Evolutionary conservation across 768 basidiomycete genomes (phyloP).

Genomic region (Cantharellus anzutake): DNA sequence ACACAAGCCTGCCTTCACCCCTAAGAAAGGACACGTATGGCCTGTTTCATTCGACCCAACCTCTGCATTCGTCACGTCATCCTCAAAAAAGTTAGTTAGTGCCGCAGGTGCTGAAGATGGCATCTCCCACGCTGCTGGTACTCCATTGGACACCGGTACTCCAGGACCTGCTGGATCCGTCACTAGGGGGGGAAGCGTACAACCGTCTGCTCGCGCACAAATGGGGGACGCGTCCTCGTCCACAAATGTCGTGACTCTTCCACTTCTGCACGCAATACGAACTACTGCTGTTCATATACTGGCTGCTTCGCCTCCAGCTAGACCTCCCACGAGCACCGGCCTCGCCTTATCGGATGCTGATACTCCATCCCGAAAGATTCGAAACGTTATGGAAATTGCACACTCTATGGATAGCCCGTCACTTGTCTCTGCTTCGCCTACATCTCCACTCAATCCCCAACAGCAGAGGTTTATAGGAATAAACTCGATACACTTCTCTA

Average conservation of each 20-base stretch:
- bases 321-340: constrained; percentile 21
- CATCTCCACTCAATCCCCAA: background rate
- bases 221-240: background rate
- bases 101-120: background rate
- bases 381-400: constrained; percentile 1
- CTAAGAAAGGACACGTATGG: constrained; percentile 71
- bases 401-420: background rate
- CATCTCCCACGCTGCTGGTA: background rate
- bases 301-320: constrained; percentile 21
- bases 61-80: constrained; percentile 20
- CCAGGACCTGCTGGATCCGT: background rate
- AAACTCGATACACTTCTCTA: too few species aligned
- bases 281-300: constrained; percentile 33
- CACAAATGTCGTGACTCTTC: constrained; percentile 8
- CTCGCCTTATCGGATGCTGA: background rate
- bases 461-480: background rate
- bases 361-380: background rate
- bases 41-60: constrained; percentile 29
- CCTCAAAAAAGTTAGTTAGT: constrained; percentile 13
- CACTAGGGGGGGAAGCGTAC: background rate
- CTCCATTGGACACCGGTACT: background rate
- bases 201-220: background rate
- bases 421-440: background rate
- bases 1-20: constrained; percentile 66
- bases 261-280: constrained; percentile 60